These are phyloP conservation scores for Trapa bicornis DNA, from an alignment of 345 rosid genomes.

Conservation along the genomic window DNA sequence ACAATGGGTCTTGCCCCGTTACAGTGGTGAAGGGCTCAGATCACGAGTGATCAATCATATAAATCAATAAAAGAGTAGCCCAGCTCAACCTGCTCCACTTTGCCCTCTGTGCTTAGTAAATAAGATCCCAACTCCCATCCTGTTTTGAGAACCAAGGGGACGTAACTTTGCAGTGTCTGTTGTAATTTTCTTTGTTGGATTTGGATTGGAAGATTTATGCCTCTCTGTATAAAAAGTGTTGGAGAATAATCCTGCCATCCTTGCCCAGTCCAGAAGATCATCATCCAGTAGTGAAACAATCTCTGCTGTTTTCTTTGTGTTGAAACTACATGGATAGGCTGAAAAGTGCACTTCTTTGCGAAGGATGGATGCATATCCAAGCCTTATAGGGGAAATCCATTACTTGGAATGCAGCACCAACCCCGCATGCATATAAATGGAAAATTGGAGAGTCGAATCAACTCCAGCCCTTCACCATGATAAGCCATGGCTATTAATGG, in stretches of 20 bases:
- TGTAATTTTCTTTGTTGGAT: background rate
- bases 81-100: background rate
- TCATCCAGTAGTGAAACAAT: background rate
- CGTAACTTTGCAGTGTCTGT: background rate
- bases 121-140: background rate
- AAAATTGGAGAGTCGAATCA: too few species aligned
- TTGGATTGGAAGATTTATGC: background rate
- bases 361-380: too few species aligned
- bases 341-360: background rate
- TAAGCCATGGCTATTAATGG: background rate
- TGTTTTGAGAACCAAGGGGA: background rate
- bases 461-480: background rate
- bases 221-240: background rate
- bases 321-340: background rate
- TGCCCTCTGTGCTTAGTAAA: background rate
- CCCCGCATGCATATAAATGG: too few species aligned
- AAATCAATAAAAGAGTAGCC: background rate
- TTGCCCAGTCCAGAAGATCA: background rate
- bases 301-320: background rate
- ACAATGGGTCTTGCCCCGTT: slow-evolving; percentile 54
- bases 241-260: background rate
- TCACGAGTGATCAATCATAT: background rate
- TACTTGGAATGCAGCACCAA: too few species aligned
- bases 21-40: slow-evolving; percentile 50
- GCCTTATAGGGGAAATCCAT: too few species aligned